Percentiles rank a stretch among this genome's conserved stretches.
phyloP scores from a whole-genome alignment of 1,139 yeast species.

The Saccharomyces hybrid region DNA sequence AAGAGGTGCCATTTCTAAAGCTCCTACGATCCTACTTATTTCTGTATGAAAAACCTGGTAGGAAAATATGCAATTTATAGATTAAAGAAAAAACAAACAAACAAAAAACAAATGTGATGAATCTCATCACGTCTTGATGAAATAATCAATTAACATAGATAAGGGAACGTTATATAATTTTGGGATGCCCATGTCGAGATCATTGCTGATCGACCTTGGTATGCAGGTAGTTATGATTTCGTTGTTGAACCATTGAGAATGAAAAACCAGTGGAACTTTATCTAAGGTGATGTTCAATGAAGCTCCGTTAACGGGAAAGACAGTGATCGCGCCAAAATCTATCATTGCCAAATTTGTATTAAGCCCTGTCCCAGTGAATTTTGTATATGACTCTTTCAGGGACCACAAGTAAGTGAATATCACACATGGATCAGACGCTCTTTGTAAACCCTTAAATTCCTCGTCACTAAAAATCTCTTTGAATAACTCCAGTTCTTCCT shows the following conservation, averaged over 20 bases:
- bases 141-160: neutral
- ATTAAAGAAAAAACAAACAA: neutral
- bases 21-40: neutral
- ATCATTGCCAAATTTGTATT: conserved; percentile 41
- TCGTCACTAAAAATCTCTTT: conserved; percentile 40
- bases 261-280: conserved; percentile 11
- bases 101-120: neutral
- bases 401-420: conserved; percentile 60
- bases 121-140: neutral
- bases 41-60: neutral
- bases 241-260: conserved; percentile 18
- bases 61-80: neutral
- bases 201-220: neutral
- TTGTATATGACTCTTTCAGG: conserved; percentile 61
- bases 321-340: conserved; percentile 18
- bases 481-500: conserved; percentile 37
- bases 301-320: neutral
- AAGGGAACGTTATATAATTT: neutral
- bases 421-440: conserved; percentile 10
- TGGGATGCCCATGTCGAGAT: neutral
- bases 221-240: conserved; percentile 14
- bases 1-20: neutral
- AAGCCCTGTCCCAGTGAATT: conserved; percentile 55
- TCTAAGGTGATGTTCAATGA: conserved; percentile 8
- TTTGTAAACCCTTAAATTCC: conserved; percentile 36